Conservation (phyloP, 2,329 filamentous ascomycete species). For the Pseudonectria foliicola region DNA sequence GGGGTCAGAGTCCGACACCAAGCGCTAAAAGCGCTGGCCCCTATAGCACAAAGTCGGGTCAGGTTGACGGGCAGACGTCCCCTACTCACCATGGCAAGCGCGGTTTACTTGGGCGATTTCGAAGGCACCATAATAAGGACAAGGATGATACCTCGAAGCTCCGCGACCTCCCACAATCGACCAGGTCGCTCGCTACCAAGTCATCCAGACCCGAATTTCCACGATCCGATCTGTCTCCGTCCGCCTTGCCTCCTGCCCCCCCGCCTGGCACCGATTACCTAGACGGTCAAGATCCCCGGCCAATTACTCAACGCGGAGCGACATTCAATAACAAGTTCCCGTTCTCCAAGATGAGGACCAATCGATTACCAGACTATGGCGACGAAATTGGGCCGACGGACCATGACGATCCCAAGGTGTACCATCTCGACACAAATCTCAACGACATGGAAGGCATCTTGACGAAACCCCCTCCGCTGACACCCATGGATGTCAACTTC, state of each 20-base stretch:
- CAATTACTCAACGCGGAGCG: conserved; percentile 30
- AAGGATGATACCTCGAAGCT: conserved; percentile 36
- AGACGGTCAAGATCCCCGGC: conserved; percentile 25
- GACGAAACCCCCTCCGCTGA: conserved; percentile 60
- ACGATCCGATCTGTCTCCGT: conserved; percentile 32
- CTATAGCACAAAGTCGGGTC: conserved; percentile 40
- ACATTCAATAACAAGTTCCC: conserved; percentile 58
- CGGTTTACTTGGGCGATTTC: conserved; percentile 43
- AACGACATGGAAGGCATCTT: conserved; percentile 89
- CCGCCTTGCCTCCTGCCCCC: conserved; percentile 27
- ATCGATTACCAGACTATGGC: conserved; percentile 41
- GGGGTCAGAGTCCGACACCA: conserved; percentile 76
- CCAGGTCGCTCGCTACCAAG: conserved; percentile 45
- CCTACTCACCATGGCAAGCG: conserved; percentile 48
- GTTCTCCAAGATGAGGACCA: conserved; percentile 50
- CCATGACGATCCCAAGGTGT: conserved; percentile 54
- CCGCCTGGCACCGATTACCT: conserved; percentile 21
- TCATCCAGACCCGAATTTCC: conserved; percentile 41
- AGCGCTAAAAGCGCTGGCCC: conserved; percentile 56
- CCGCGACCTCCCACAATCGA: conserved; percentile 44
- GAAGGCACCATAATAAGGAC: conserved; percentile 49
- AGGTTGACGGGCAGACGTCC: conserved; percentile 50
- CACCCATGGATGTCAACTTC: conserved; percentile 58
- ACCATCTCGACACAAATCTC: conserved; percentile 79
- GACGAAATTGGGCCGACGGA: conserved; percentile 58